phyloP scores from a whole-genome alignment of 257 asterid genomes.

The Solanum chilense region DNA sequence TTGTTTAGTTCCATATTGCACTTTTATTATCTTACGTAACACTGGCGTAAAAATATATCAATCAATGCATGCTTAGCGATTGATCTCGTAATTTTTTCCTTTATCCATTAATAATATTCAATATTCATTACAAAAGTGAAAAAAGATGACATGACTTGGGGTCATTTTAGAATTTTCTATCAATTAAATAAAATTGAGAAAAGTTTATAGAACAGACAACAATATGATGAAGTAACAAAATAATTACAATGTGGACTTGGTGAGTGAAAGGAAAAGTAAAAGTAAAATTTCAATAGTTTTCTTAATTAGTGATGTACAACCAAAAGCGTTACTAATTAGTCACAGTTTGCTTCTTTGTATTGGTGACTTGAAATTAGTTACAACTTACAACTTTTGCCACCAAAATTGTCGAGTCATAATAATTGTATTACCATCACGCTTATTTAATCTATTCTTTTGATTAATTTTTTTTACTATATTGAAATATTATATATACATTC shows the following conservation, averaged over 20 bases:
- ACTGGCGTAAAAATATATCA: not conserved
- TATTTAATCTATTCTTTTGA: not conserved
- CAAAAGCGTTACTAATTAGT: not conserved
- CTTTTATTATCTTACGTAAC: too few species aligned
- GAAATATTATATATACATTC: not conserved
- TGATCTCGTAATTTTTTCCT: not conserved
- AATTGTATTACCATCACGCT: not conserved
- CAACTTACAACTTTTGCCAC: not conserved
- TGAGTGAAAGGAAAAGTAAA: not conserved
- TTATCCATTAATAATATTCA: not conserved
- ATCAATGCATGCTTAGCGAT: not conserved
- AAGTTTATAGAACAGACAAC: not conserved
- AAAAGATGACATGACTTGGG: not conserved
- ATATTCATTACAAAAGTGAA: not conserved
- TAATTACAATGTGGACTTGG: not conserved
- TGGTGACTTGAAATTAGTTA: not conserved
- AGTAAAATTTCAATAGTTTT: not conserved
- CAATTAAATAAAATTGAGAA: not conserved
- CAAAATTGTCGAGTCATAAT: not conserved
- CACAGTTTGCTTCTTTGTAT: not conserved
- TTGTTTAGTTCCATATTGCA: too few species aligned
- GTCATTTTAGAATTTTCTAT: not conserved
- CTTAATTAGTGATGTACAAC: not conserved
- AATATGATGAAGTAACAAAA: not conserved
- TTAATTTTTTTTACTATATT: not conserved